Percentiles rank a stretch among this genome's conserved stretches.
Evolutionary conservation across 2,329 filamentous ascomycete genomes (phyloP).

Genomic region (Drechslera avenae): DNA sequence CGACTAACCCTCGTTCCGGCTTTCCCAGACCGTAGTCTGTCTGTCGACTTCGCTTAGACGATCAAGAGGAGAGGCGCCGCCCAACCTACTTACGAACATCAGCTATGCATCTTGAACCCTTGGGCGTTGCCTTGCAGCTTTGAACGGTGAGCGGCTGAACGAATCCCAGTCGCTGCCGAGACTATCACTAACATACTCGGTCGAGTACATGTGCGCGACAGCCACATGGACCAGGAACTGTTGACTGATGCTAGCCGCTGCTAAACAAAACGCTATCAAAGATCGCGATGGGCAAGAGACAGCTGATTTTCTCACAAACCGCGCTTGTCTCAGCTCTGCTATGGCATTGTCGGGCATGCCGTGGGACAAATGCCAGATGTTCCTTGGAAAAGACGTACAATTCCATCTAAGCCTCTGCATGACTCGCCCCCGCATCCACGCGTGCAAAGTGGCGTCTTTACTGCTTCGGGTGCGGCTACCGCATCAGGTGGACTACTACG

Average conservation of each 20-base stretch:
- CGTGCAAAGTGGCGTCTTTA: no score
- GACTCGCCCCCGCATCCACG: no score
- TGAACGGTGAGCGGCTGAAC: not conserved
- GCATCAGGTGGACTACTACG: constrained; percentile 11
- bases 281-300: no score
- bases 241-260: not conserved
- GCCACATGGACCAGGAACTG: no score
- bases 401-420: no score
- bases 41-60: constrained; percentile 2
- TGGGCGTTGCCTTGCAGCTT: constrained; percentile 1
- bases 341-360: no score
- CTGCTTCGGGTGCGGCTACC: not conserved
- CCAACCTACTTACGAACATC: constrained; percentile 1
- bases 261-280: no score
- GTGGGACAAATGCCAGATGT: no score
- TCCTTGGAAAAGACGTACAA: no score
- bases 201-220: constrained; percentile 1
- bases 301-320: no score
- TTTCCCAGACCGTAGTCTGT: not conserved
- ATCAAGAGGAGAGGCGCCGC: not conserved
- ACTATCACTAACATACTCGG: not conserved
- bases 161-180: not conserved
- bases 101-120: constrained; percentile 4
- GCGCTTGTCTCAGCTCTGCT: no score
- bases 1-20: constrained; percentile 7